A percentile compares a stretch with the other conserved stretches of the same genome.
phyloP scores from a whole-genome alignment of 78 protist species.

The Mastigamoeba balamuthi region DNA sequence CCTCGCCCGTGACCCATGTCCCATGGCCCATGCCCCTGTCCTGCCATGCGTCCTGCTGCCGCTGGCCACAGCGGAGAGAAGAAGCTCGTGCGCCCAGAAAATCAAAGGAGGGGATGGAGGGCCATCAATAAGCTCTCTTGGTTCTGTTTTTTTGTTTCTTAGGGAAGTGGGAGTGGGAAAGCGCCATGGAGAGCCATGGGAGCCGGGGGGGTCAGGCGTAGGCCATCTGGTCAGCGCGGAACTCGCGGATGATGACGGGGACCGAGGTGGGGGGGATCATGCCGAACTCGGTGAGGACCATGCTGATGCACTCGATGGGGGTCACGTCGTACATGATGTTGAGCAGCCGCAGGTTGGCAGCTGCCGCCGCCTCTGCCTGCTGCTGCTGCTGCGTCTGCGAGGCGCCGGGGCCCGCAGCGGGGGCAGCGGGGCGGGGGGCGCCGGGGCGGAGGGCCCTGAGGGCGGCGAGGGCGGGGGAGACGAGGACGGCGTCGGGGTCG shows the following conservation, averaged over 20 bases:
- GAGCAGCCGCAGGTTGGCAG: conserved; percentile 63
- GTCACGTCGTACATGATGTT: conserved; percentile 89
- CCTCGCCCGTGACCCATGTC: no score
- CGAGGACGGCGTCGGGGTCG: conserved; percentile 36
- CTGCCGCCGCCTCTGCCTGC: background rate
- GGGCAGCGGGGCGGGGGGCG: background rate
- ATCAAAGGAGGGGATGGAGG: no score
- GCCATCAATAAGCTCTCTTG: background rate
- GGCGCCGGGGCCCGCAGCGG: no score
- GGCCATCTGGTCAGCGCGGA: background rate
- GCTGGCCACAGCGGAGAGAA: no score
- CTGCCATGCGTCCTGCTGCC: no score
- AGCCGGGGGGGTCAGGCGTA: background rate
- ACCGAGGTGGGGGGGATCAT: conserved; percentile 89
- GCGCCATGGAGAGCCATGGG: background rate
- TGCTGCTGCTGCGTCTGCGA: background rate
- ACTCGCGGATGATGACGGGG: conserved; percentile 89
- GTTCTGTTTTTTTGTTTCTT: background rate
- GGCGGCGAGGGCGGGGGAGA: conserved; percentile 1
- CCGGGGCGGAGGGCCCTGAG: no score
- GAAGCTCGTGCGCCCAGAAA: no score
- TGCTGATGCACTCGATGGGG: conserved; percentile 75
- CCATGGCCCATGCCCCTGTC: no score
- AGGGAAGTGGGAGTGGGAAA: background rate
- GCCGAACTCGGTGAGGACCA: conserved; percentile 91